Evolutionary conservation across 2,329 filamentous ascomycete species (phyloP).

Genomic region (Aspergillus pseudoterreus): DNA sequence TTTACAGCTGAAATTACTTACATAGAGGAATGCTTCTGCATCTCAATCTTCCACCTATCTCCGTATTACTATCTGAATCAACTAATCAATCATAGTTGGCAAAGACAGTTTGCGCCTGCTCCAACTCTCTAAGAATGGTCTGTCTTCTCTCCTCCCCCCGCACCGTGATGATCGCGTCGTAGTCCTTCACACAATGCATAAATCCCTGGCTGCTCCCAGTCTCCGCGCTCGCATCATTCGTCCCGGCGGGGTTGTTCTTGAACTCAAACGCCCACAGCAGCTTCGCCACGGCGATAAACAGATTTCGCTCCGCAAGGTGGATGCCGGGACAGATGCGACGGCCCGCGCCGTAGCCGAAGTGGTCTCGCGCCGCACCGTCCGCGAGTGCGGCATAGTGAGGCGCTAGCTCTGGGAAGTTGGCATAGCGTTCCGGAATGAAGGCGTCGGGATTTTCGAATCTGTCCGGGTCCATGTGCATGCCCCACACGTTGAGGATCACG

Average conservation of each 20-base stretch:
- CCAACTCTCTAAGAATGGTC: background rate
- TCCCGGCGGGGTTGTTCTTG: background rate
- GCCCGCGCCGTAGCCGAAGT: constrained; percentile 21
- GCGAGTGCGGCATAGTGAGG: constrained; percentile 33
- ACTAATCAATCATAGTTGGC: background rate
- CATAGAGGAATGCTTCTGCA: background rate
- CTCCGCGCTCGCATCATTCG: background rate
- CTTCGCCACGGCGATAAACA: constrained; percentile 26
- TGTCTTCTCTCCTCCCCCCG: background rate
- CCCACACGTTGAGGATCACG: constrained; percentile 50
- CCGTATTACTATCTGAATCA: background rate
- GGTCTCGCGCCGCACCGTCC: constrained; percentile 34
- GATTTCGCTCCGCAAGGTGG: constrained; percentile 29
- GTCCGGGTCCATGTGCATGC: constrained; percentile 33
- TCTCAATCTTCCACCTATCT: background rate
- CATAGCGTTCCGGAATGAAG: constrained; percentile 29
- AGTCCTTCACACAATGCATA: background rate
- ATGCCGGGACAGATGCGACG: constrained; percentile 31
- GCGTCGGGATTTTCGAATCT: constrained; percentile 22
- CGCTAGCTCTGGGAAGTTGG: constrained; percentile 27
- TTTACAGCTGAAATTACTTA: background rate
- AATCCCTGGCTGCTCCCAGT: background rate
- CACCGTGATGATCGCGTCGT: background rate
- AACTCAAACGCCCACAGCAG: constrained; percentile 30
- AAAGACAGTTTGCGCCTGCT: background rate